Conservation (phyloP, 371 early-diverging fungal genomes). For the Batkoa obscura region DNA sequence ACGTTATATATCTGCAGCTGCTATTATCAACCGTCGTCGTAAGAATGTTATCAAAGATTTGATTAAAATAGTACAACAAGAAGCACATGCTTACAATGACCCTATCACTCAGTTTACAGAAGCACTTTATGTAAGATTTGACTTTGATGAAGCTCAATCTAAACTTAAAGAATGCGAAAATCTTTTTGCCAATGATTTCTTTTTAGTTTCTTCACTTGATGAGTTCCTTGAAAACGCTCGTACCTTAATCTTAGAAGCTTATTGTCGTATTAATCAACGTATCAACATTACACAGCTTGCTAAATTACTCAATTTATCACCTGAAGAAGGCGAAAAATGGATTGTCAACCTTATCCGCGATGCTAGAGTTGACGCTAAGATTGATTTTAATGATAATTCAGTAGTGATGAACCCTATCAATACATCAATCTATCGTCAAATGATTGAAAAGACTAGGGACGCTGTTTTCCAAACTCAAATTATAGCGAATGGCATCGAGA, state of each 20-base stretch:
- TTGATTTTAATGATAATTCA: slow-evolving; percentile 68
- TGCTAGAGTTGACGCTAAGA: slow-evolving; percentile 88
- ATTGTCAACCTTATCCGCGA: slow-evolving; percentile 88
- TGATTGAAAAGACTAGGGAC: slow-evolving; percentile 81
- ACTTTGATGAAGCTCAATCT: slow-evolving; percentile 82
- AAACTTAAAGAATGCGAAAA: slow-evolving; percentile 74
- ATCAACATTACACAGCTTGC: slow-evolving; percentile 72
- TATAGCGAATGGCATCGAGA: slow-evolving; percentile 72
- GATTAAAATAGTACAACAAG: slow-evolving; percentile 72
- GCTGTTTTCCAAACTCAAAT: slow-evolving; percentile 77
- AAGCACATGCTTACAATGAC: slow-evolving; percentile 57
- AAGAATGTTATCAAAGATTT: slow-evolving; percentile 75
- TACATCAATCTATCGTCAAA: slow-evolving; percentile 76
- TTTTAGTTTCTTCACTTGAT: slow-evolving; percentile 56
- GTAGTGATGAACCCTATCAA: slow-evolving; percentile 76
- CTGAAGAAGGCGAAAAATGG: slow-evolving; percentile 90
- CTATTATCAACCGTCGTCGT: slow-evolving; percentile 76
- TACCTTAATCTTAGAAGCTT: slow-evolving; percentile 82
- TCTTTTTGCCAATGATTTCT: slow-evolving; percentile 71
- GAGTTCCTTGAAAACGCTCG: slow-evolving; percentile 87
- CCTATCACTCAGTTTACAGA: slow-evolving; percentile 84
- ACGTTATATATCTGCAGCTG: slow-evolving; percentile 77
- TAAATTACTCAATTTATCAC: slow-evolving; percentile 60
- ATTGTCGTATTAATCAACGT: slow-evolving; percentile 85
- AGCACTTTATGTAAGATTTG: slow-evolving; percentile 72